Evolutionary conservation across 805 yeast species (phyloP).

Genomic region (Candida broadrunensis): DNA sequence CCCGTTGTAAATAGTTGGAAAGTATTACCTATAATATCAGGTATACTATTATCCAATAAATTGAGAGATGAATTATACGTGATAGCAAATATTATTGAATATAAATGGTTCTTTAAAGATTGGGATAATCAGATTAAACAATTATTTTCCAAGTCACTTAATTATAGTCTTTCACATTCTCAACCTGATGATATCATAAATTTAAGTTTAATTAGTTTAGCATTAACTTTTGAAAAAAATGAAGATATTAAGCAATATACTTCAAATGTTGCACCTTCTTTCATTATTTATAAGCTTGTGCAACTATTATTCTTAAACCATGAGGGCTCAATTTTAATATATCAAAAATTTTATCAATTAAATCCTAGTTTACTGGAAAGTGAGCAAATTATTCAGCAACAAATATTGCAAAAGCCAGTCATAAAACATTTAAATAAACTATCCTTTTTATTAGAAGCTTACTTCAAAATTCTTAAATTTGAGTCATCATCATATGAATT

Average conservation of each 20-base stretch:
- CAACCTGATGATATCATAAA: constrained; percentile 20
- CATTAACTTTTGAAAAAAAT: constrained; percentile 26
- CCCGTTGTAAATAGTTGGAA: constrained; percentile 41
- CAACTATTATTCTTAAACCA: constrained; percentile 18
- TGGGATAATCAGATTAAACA: constrained; percentile 27
- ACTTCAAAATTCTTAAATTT: constrained; percentile 16
- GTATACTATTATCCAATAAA: constrained; percentile 37
- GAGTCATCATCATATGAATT: constrained; percentile 13
- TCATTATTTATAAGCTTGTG: constrained; percentile 15
- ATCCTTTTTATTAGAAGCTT: constrained; percentile 43
- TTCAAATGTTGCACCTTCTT: constrained; percentile 14
- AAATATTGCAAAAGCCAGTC: constrained; percentile 35
- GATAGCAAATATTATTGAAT: constrained; percentile 20
- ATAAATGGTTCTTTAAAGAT: constrained; percentile 30
- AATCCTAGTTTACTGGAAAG: constrained; percentile 8
- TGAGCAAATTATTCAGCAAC: constrained; percentile 9
- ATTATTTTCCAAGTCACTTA: constrained; percentile 28
- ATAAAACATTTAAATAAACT: constrained; percentile 48
- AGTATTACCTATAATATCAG: constrained; percentile 45
- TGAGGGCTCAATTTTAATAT: constrained; percentile 9
- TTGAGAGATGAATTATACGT: constrained; percentile 32
- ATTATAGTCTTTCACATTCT: constrained; percentile 19
- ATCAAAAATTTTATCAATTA: constrained; percentile 14
- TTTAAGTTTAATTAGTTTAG: constrained; percentile 32
- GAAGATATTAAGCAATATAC: constrained; percentile 9